phyloP scores from a whole-genome alignment of 2,329 filamentous ascomycete species.

The Diaporthe capsici region DNA sequence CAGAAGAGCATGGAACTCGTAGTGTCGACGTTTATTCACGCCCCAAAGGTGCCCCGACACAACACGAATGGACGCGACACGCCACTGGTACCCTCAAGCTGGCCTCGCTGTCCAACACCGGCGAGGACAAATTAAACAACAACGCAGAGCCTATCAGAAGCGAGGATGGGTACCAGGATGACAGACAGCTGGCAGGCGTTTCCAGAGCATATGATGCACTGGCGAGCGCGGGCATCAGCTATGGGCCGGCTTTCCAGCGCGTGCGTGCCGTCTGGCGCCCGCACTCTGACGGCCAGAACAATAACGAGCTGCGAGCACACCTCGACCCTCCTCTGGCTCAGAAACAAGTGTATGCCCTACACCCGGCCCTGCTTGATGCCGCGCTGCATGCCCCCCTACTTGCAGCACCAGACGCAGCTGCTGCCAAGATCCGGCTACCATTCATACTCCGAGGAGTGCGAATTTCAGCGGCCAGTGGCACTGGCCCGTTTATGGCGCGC shows the following conservation, averaged over 20 bases:
- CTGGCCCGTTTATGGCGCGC: not conserved
- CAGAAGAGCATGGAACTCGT: not conserved
- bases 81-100: conserved; percentile 7
- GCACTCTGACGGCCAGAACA: not conserved
- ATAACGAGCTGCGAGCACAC: conserved; percentile 1
- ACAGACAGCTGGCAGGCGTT: fast-evolving
- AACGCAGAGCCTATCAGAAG: fast-evolving
- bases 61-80: conserved; percentile 1
- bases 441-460: conserved; percentile 9
- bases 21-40: not conserved
- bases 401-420: not conserved
- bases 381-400: not conserved
- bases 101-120: not conserved
- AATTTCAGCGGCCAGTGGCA: not conserved
- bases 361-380: conserved; percentile 18
- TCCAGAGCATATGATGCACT: not conserved
- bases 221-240: not conserved
- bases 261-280: not conserved
- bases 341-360: not conserved
- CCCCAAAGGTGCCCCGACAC: not conserved
- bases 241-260: conserved; percentile 8
- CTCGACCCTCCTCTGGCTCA: not conserved
- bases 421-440: not conserved
- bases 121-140: no score
- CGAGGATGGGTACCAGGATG: no score